Evolutionary conservation across 306 rosid genomes (phyloP), one percentile per base, ranked within the genome.

Genomic region (Cyamopsis tetragonoloba): DNA sequence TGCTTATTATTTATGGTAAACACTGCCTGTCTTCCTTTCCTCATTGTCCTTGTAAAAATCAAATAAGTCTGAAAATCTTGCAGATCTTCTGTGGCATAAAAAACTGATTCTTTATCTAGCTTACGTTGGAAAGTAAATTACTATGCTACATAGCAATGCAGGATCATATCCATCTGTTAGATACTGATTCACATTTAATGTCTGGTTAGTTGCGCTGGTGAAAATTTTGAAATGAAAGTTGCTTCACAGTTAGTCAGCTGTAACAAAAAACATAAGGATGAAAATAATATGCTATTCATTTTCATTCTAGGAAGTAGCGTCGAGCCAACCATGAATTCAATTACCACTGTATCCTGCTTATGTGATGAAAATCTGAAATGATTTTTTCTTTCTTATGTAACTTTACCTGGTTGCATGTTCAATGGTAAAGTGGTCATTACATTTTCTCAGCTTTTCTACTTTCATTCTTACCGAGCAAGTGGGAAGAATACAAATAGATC

Each of bases 1-100:
- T 56, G 85, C 96, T 34, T 75, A 73, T 71, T 92, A 92, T 80
- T 84, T 92, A 18, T 88, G 98, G 98, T 91, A 83, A 23, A 1
- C 19, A 11, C 38, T 0, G 6, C 67, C 53, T 31, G 7, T 14
- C 5, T 71, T 71, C 47, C 62, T 54, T 50, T 70, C 34, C 24
- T 47, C 39, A 4, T 34, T 62, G 30, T 13, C 10, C 12, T 34
- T 61, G 32, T 35, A 34, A 55, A 53, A 19, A 27, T 71, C 22
- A 48, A 27, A 7, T 15, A 48, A 34, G 11, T 73, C 38, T 42
- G 41, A 28, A 69, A 51, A 26, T 15, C 31, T 58, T 19, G 54
- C 53, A 4, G 13, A 54, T 56, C 18, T 55, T 70, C 23, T 63
- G 5, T 56, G 6, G 17, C 17, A 7, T 39, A 13, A 47, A 22